A percentile compares a stretch with the other conserved stretches of the same genome.
Evolutionary conservation across 768 basidiomycete species (phyloP).

Genomic region (Auricularia sp.): DNA sequence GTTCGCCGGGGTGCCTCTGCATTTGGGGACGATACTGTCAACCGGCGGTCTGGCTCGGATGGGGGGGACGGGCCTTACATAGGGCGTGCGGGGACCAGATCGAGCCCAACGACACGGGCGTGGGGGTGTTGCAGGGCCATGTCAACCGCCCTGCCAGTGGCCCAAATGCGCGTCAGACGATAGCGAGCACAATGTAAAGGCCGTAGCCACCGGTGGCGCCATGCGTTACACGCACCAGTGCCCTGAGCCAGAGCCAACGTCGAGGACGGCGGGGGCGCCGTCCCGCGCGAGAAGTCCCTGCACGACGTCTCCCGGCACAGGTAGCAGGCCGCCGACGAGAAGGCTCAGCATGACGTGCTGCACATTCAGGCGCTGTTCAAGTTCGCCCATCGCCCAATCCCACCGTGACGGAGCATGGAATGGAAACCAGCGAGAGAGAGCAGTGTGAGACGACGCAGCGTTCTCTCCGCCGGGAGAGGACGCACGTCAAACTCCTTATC

Average conservation of each 20-base stretch:
- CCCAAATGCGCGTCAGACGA: neutral
- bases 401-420: too few species aligned
- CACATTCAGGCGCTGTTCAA: constrained; percentile 15
- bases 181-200: neutral
- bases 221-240: constrained; percentile 16
- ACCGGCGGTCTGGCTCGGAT: neutral
- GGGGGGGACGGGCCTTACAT: constrained; percentile 8
- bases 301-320: constrained; percentile 10
- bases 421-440: too few species aligned
- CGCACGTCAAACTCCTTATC: neutral
- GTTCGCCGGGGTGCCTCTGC: neutral
- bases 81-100: constrained; percentile 13
- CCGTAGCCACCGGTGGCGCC: neutral
- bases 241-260: constrained; percentile 23
- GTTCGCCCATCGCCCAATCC: neutral
- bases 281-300: constrained; percentile 9
- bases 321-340: constrained; percentile 20
- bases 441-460: too few species aligned
- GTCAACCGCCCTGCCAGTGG: constrained; percentile 16
- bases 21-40: neutral
- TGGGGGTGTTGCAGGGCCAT: constrained; percentile 19
- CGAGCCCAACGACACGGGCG: constrained; percentile 19
- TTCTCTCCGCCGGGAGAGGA: neutral
- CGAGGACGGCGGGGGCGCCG: constrained; percentile 14
- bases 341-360: constrained; percentile 21